Conservation (phyloP, 2,329 filamentous ascomycete species). For the Sporothrix brunneoviolacea region DNA sequence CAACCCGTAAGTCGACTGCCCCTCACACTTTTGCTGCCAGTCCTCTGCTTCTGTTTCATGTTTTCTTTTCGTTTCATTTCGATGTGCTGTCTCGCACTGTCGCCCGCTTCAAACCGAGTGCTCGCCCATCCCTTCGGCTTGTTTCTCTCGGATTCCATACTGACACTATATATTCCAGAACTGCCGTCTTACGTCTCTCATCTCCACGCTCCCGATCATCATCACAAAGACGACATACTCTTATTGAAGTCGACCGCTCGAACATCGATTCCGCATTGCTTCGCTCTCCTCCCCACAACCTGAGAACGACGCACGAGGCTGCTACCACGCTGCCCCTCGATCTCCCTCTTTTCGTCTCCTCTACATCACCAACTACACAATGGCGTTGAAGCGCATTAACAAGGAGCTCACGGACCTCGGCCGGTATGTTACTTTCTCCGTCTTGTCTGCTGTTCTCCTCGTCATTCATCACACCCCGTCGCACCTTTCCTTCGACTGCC, state of each 20-base stretch:
- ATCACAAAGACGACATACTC: not conserved
- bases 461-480: not conserved
- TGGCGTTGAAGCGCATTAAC: conserved; percentile 92
- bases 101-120: no score
- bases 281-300: not conserved
- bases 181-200: not conserved
- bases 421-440: conserved; percentile 50
- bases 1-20: conserved; percentile 2
- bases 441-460: conserved; percentile 1
- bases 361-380: conserved; percentile 34
- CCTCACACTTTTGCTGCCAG: not conserved
- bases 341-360: not conserved
- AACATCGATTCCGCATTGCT: no score
- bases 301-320: conserved; percentile 4
- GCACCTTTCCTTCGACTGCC: not conserved
- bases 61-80: not conserved
- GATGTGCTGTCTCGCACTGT: no score
- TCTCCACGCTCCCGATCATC: not conserved
- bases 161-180: conserved; percentile 13
- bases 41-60: no score
- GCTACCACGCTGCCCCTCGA: not conserved
- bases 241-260: not conserved
- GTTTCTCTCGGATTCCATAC: conserved; percentile 10
- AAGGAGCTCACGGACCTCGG: conserved; percentile 88
- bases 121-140: not conserved